Base-by-base conservation (phyloP, 139 green algal genomes). In the Pleodorina starrii region DNA sequence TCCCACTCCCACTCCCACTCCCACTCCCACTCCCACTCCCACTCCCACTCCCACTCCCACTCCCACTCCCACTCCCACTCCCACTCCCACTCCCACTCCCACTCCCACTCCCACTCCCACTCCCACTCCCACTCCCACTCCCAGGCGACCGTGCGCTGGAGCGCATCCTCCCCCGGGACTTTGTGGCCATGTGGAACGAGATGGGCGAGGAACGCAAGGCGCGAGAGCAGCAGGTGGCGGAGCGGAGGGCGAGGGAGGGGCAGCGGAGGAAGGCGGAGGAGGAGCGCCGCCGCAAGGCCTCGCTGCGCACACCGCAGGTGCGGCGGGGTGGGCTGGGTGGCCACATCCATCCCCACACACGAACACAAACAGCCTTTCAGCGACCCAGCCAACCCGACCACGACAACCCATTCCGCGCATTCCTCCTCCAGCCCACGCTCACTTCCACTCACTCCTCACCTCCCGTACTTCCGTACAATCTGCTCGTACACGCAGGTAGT, bases 111-210 rank as follows among this genome's bases (percentile, higher is more conserved):
- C 63, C 23, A 71, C 27, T 32, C 59, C 27, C 27, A 32, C 63
- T 73, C 63, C 59, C 23, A 32, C 23, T 36, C 23, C 23, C 19
- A 32, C 16, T 35, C 19, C 11, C 12, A 40, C 63, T 16, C 63
- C 0, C 88, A 85, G 90, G 92, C 25, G 92, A 98, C 72, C 90
- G 94, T 1, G 73, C 88, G 14, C 63, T 96, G 36, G 92, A 98
- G 66, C 88, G 92, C 32, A 86, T 97, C 36, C 90, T 98, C 81
- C 95, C 96, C 2, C 74, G 75, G 57, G 32, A 86, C 2, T 97
- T 95, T 82, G 79, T 80, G 17, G 9, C 68, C 16, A 80, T 95
- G 63, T 97, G 95, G 94, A 60, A 77, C 5, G 77, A 89, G 72
- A 68, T 96, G 74, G 90, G 85, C 1, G 78, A 93, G 72, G 73